Base-by-base conservation (phyloP, 176 grass and related monocot genomes). In the Melocanna baccifera region DNA sequence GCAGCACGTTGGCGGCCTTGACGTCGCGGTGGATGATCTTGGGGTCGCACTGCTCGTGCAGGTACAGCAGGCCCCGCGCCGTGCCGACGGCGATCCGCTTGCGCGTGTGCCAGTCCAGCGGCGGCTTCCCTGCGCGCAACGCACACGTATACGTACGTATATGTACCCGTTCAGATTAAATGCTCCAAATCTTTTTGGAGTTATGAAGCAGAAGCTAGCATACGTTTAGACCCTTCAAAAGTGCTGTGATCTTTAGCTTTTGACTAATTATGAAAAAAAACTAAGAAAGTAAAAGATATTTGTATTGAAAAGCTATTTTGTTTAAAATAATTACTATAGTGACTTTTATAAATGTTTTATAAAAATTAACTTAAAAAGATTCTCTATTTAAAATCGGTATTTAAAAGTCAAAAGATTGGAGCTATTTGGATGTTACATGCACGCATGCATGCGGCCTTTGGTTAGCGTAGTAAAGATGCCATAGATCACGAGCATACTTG, bases 1-100 rank as follows among this genome's bases (percentile, higher is more conserved):
- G 93, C 13, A 95, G 90, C 68, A 95, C 90, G 80, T 99, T 99
- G 26, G 88, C 88, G 1, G 91, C 87, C 89, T 99, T 99, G 19
- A 99, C 94, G 78, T 99, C 97, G 12, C 97, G 90, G 78, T 99
- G 97, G 72, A 99, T 94, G 67, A 99, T 99, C 85, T 95, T 95
- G 2, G 93, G 90, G 80, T 95, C 88, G 85, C 93, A 95, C 76
- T 92, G 93, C 93, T 95, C 93, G 86, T 95, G 93, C 69, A 95
- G 90, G 90, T 95, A 95, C 77, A 92, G 77, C 71, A 94, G 63
- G 0, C 93, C 93, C 5, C 93, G 32, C 48, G 93, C 93, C 19
- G 93, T 62, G 1, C 93, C 93, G 63, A 94, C 73, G 47, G 90
- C 93, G 55, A 94, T 94, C 62, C 90, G 85, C 85, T 90, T 92